Evolutionary conservation across 148 eudicot species (phyloP).

Genomic region (Polygonum maritimum): DNA sequence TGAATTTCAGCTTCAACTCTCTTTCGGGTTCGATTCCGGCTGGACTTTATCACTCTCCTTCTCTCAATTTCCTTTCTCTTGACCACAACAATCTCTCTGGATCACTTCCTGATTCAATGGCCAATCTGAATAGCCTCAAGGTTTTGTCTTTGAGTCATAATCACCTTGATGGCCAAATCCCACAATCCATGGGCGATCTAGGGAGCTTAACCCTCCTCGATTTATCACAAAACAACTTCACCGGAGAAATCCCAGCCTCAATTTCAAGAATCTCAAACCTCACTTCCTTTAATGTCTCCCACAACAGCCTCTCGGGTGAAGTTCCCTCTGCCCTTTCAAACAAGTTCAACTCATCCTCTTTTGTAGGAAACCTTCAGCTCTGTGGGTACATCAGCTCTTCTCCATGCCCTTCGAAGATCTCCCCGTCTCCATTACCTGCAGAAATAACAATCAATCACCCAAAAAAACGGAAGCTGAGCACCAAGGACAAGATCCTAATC

Average conservation of each 20-base stretch:
- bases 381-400: slow-evolving; percentile 60
- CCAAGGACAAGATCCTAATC: slow-evolving; percentile 61
- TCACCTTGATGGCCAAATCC: slow-evolving; percentile 58
- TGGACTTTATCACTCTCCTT: slow-evolving; percentile 31
- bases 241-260: slow-evolving; percentile 8
- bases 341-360: slow-evolving; percentile 40
- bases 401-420: slow-evolving; percentile 34
- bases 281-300: slow-evolving; percentile 49
- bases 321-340: slow-evolving; percentile 36
- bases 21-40: slow-evolving; percentile 54
- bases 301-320: slow-evolving; percentile 48
- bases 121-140: slow-evolving; percentile 27
- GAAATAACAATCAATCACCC: slow-evolving; percentile 6
- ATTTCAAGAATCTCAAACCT: slow-evolving; percentile 39
- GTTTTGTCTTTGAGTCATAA: slow-evolving; percentile 37
- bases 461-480: slow-evolving; percentile 23
- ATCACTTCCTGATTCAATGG: slow-evolving; percentile 23
- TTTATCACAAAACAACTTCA: slow-evolving; percentile 56
- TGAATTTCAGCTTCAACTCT: slow-evolving; percentile 68
- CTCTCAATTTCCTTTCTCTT: slow-evolving; percentile 56
- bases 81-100: slow-evolving; percentile 64
- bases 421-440: slow-evolving; percentile 15
- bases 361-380: slow-evolving; percentile 45
- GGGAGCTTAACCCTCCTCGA: slow-evolving; percentile 51
- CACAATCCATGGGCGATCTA: slow-evolving; percentile 33